Base-by-base conservation (phyloP, 1,284 basidiomycete genomes). In the Cerioporus squamosus region DNA sequence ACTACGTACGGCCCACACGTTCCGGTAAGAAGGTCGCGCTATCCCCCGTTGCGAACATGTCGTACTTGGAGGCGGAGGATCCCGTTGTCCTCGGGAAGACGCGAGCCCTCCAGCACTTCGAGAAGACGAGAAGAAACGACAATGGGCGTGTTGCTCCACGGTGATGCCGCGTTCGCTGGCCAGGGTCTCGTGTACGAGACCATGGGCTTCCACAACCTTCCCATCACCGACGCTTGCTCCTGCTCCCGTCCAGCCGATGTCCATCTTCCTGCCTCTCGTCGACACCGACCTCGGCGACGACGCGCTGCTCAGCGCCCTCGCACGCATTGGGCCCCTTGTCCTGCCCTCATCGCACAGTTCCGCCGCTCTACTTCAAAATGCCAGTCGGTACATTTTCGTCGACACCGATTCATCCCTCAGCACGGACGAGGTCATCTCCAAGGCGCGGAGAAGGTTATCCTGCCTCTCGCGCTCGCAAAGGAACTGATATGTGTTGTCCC, bases 171-270 rank as follows among this genome's bases (percentile, higher is more conserved):
- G 12, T 99, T 99, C 70, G 95, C 97, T 56, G 97, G 97, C 38
- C 97, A 99, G 75, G 97, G 97, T 78, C 83, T 99, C 61, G 96
- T 99, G 42, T 99, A 99, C 78, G 97, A 99, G 81, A 98, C 97
- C 42, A 98, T 98, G 93, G 97, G 97, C 71, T 94, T 99, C 84
- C 93, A 96, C 80, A 94, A 93, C 74, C 83, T 99, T 47, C 94
- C 94, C 46, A 88, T n/a, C n/a, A n/a, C n/a, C n/a, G n/a, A n/a
- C 59, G 50, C 47, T 29, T 55, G 38, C 3, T 36, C 47, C 43
- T 18, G 33, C 42, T 47, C 48, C 20, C 43, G 40, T 33, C 49
- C 51, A 20, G 46, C 49, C 38, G 51, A 87, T 87, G 85, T 73
- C 81, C 55, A 75, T 79, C 55, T 89, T 90, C 71, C 71, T 91